A percentile compares a stretch with the other conserved stretches of the same genome.
Conservation (phyloP, 2,329 filamentous ascomycete genomes). For the Alternaria infectoria region DNA sequence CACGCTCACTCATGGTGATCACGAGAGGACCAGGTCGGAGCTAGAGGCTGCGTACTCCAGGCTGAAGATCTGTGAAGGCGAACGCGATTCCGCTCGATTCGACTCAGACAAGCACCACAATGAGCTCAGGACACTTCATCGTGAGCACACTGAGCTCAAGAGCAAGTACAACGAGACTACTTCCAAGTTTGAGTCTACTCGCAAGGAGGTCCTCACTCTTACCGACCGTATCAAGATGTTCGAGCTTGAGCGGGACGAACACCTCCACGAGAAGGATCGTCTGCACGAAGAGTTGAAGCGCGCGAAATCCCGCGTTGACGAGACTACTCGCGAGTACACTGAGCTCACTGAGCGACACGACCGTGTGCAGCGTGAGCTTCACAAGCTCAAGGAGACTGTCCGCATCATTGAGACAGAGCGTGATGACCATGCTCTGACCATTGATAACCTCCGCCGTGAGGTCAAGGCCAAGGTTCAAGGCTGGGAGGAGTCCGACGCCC, state of each 20-base stretch:
- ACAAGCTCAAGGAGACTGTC: conserved; percentile 29
- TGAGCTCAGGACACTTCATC: conserved; percentile 26
- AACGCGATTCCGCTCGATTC: conserved; percentile 25
- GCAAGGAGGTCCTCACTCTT: conserved; percentile 27
- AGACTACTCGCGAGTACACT: conserved; percentile 26
- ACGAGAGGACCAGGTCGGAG: conserved; percentile 26
- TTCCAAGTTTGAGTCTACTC: conserved; percentile 28
- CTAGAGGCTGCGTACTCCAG: conserved; percentile 23
- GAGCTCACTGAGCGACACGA: conserved; percentile 32
- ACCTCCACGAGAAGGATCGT: conserved; percentile 32
- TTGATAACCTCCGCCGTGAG: conserved; percentile 30
- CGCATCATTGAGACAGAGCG: conserved; percentile 27
- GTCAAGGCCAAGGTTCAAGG: conserved; percentile 24
- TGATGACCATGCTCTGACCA: conserved; percentile 26
- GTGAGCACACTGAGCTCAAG: conserved; percentile 34
- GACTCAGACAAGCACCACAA: conserved; percentile 31
- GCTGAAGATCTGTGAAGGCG: conserved; percentile 25
- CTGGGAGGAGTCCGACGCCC: conserved; percentile 30
- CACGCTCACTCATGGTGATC: conserved; percentile 13
- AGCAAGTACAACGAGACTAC: conserved; percentile 26
- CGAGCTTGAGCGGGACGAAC: conserved; percentile 30
- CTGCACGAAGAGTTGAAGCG: conserved; percentile 33
- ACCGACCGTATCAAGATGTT: conserved; percentile 30
- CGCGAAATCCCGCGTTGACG: conserved; percentile 24
- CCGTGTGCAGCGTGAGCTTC: conserved; percentile 27